Conservation (phyloP, 768 basidiomycete species). For the Mycena belliarum region DNA sequence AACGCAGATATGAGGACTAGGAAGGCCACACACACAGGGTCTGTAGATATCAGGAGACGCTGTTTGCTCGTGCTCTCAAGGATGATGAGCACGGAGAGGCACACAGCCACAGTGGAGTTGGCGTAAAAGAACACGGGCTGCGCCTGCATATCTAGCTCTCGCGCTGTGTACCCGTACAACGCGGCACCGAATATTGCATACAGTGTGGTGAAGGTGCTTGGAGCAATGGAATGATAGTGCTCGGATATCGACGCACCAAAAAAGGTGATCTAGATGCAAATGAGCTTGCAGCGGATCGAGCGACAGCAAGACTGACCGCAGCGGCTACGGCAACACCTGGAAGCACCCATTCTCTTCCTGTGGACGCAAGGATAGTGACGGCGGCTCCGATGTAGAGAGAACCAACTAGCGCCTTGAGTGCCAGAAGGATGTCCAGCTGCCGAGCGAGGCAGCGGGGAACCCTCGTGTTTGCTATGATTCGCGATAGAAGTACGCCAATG, state of each 20-base stretch:
- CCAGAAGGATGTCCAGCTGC: too few relatives aligned
- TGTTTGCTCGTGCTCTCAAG: constrained; percentile 10
- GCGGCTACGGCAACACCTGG: background rate
- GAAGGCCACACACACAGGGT: constrained; percentile 3
- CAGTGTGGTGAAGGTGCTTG: constrained; percentile 6
- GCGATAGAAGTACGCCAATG: too few relatives aligned
- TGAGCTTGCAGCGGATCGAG: background rate
- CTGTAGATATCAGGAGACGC: background rate
- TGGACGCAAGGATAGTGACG: too few relatives aligned
- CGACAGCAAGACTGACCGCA: background rate
- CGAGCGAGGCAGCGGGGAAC: too few relatives aligned
- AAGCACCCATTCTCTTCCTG: background rate
- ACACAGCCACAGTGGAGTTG: background rate
- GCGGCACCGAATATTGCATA: background rate
- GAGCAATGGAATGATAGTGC: constrained; percentile 8
- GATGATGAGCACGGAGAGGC: background rate
- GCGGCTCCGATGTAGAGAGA: too few relatives aligned
- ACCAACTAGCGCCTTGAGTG: too few relatives aligned
- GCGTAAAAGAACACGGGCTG: background rate
- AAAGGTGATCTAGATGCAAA: background rate
- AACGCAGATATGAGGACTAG: background rate
- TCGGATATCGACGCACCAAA: background rate
- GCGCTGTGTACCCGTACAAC: background rate
- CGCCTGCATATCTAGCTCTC: background rate
- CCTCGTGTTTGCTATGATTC: too few relatives aligned